A percentile compares a stretch with the other conserved stretches of the same genome.
Evolutionary conservation across 306 rosid genomes (phyloP).

Genomic region (Acacia confusa): DNA sequence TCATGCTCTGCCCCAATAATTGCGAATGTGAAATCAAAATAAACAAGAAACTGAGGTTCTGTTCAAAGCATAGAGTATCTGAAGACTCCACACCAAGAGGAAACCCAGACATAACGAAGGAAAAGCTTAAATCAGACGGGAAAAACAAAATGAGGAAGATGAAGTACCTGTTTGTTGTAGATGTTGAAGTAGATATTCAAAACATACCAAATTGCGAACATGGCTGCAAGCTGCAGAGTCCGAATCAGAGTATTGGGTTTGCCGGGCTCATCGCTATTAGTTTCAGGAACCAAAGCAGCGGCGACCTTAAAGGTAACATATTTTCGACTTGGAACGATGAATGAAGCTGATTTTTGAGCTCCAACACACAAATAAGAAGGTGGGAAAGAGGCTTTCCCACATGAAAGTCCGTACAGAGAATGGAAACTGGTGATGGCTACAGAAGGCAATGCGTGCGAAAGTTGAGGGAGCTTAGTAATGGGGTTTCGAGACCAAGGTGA

Average conservation of each 20-base stretch:
- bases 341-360: slow-evolving; percentile 30
- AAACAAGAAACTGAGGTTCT: background rate
- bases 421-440: slow-evolving; percentile 1
- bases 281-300: slow-evolving; percentile 45
- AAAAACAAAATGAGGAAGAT: background rate
- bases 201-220: slow-evolving; percentile 76
- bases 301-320: slow-evolving; percentile 34
- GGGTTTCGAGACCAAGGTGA: slow-evolving; percentile 25
- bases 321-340: slow-evolving; percentile 32
- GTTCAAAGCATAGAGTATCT: background rate
- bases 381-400: slow-evolving; percentile 8
- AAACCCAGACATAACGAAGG: background rate
- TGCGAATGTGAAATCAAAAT: background rate
- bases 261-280: slow-evolving; percentile 35
- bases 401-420: slow-evolving; percentile 16
- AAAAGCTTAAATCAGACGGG: background rate
- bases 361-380: slow-evolving; percentile 23
- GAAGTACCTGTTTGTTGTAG: slow-evolving; percentile 69
- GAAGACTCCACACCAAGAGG: background rate
- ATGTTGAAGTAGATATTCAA: slow-evolving; percentile 75
- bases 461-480: background rate
- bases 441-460: background rate
- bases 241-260: slow-evolving; percentile 26
- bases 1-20: background rate
- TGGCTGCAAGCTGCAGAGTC: slow-evolving; percentile 55